Conservation (phyloP, 2,329 filamentous ascomycete species). For the Daldinia eschscholtzii region DNA sequence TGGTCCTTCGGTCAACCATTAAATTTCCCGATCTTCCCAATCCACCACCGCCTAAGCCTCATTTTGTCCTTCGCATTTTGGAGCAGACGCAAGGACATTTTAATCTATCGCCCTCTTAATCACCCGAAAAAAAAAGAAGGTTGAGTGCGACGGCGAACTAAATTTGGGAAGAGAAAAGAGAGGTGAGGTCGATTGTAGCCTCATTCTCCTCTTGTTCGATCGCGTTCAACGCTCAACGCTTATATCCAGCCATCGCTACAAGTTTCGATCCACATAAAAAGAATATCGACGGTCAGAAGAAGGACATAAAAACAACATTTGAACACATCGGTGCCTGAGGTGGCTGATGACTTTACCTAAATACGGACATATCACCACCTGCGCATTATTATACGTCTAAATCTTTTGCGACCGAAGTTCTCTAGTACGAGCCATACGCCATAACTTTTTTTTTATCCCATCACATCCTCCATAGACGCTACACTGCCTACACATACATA, state of each 20-base stretch:
- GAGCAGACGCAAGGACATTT: conserved; percentile 16
- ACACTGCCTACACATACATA: not conserved
- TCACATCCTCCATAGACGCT: not conserved
- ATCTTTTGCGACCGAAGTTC: conserved; percentile 40
- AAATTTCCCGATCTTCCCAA: conserved; percentile 20
- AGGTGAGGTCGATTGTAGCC: conserved; percentile 19
- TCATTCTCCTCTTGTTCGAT: conserved; percentile 19
- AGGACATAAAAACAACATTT: not conserved
- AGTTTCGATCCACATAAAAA: conserved; percentile 5
- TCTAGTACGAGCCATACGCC: conserved; percentile 1
- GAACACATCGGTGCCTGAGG: conserved; percentile 32
- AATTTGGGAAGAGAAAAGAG: conserved; percentile 1
- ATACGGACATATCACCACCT: conserved; percentile 26
- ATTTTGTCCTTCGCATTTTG: conserved; percentile 27
- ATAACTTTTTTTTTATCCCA: not conserved
- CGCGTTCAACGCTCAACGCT: conserved; percentile 9
- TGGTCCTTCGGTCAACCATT: conserved; percentile 16
- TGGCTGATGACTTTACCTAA: conserved; percentile 32
- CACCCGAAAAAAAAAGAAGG: conserved; percentile 5
- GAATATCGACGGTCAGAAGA: conserved; percentile 11
- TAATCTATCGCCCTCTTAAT: conserved; percentile 13
- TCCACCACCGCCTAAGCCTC: conserved; percentile 25
- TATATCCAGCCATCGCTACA: conserved; percentile 18
- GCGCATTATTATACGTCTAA: conserved; percentile 33
- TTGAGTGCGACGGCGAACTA: conserved; percentile 22